Evolutionary conservation across 306 rosid genomes (phyloP), one percentile per base, ranked within the genome.

Genomic region (Cucumis melo): DNA sequence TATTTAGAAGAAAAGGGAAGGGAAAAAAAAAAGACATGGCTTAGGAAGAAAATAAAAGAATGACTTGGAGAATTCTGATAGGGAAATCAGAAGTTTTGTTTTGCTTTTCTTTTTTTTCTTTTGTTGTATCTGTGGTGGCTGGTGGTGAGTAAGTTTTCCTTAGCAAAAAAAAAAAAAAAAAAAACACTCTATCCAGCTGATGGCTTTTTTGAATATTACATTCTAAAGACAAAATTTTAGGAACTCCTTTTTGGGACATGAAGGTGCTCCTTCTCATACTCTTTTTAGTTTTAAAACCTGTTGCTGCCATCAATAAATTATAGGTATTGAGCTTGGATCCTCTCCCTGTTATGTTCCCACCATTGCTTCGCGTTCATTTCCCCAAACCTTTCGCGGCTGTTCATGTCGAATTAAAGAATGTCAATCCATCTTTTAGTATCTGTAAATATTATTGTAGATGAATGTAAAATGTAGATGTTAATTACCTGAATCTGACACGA

Each of bases 311-410:
- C 44, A 10, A 15, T 39, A 75, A 74, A 74, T 89, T 87, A 94
- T 63, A 92, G 92, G 80, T 88, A 94, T 73, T 94, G 91, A 76
- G 89, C 87, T 72, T 88, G 93, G 82, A 94, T 87, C 78, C 99
- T 90, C 50, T 87, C 99, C 74, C 87, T 87, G 84, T 95, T 95
- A 29, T 84, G 90, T 23, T 90, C 97, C 99, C 99, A 95, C 99
- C 99, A 95, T 10, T 50, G 76, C 87, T 87, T 90, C 0, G 99
- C 99, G 11, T 81, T 79, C 61, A 83, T 82, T 82, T 92, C 96
- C 54, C 93, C 97, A 60, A 95, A 95, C 80, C 67, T 86, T 81
- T 90, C 92, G 0, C 96, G 98, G 82, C 99, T 95, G 93, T 81
- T 21, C 46, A 80, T 5, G 80, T 68, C 1, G 39, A 2, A 56